Evolutionary conservation across 2,329 filamentous ascomycete species (phyloP), one percentile per base, ranked within the genome.

Genomic region (Colletotrichum liriopes): DNA sequence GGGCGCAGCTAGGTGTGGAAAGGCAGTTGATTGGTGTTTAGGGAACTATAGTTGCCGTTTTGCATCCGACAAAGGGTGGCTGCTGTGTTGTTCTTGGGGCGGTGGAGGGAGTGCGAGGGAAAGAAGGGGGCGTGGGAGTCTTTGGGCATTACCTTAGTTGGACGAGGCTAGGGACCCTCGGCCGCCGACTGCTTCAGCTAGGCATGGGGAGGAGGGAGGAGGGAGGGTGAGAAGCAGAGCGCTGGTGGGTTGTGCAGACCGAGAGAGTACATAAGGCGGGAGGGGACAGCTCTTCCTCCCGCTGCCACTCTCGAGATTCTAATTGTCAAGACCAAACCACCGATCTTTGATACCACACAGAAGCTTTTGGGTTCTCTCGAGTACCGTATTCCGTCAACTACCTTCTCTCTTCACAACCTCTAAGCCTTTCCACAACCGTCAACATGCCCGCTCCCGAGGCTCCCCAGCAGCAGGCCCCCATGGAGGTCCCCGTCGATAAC

Each of bases 401-500:
- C 14, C n/a, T 51, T 18, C 29, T 61, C 26, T 32, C 37, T 49
- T 20, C 32, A 26, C 54, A 61, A 29, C 11, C 43, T 29, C 37
- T n/a, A 55, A 47, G 26, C 20, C 32, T 41, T 7, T 5, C 37
- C 54, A 23, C 26, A 11, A 71, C 35, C 54, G 61, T 73, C 78
- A 83, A 77, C n/a, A 84, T 85, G 84, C 81, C 83, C 77, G 76
- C 79, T 71, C 74, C 81, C 63, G 80, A 81, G 77, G 83, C 83
- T 74, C 84, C 82, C 73, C 79, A 79, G 71, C 83, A 84, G 77
- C 84, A 85, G 79, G 82, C 81, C 75, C 81, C 84, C 74, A 85
- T 85, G 84, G 81, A 82, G 75, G 78, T 80, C 75, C 73, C 76
- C 67, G 68, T 78, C 62, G 78, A 79, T 55, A 75, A 78, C 69